Evolutionary conservation across 2,329 filamentous ascomycete genomes (phyloP).

Genomic region (Intubia oerlemansii): DNA sequence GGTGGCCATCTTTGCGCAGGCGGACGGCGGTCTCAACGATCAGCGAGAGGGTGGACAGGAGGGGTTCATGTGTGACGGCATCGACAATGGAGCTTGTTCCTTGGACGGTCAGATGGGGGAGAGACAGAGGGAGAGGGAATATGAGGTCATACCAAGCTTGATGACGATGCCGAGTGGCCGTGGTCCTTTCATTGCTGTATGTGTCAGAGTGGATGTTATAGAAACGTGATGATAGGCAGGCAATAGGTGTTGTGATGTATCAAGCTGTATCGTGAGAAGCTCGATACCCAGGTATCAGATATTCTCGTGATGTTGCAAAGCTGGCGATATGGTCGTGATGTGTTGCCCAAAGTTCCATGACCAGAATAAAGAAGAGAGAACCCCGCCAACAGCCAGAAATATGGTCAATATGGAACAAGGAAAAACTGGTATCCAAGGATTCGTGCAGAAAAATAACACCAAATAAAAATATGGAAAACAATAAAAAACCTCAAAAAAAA

Average conservation of each 20-base stretch:
- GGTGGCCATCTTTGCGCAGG: constrained; percentile 75
- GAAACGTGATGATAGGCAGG: neutral
- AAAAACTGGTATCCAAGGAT: no score
- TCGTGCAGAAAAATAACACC: no score
- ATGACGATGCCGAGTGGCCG: constrained; percentile 62
- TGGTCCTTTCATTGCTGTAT: constrained; percentile 38
- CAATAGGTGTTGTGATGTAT: no score
- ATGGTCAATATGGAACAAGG: no score
- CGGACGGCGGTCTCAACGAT: constrained; percentile 89
- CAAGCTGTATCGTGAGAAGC: no score
- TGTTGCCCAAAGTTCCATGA: no score
- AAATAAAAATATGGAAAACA: neutral
- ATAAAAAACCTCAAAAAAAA: neutral
- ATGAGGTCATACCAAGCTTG: constrained; percentile 49
- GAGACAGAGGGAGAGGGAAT: no score
- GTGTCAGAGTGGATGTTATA: neutral
- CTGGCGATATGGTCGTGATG: no score
- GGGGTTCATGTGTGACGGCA: constrained; percentile 81
- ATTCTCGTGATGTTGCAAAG: no score
- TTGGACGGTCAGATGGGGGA: constrained; percentile 17
- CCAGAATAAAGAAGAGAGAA: no score
- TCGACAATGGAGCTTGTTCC: constrained; percentile 98
- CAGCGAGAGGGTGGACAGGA: constrained; percentile 71
- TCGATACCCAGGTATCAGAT: no score
- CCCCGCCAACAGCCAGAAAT: no score